Conservation (phyloP, 2,329 filamentous ascomycete genomes). For the Penicillium sp. region DNA sequence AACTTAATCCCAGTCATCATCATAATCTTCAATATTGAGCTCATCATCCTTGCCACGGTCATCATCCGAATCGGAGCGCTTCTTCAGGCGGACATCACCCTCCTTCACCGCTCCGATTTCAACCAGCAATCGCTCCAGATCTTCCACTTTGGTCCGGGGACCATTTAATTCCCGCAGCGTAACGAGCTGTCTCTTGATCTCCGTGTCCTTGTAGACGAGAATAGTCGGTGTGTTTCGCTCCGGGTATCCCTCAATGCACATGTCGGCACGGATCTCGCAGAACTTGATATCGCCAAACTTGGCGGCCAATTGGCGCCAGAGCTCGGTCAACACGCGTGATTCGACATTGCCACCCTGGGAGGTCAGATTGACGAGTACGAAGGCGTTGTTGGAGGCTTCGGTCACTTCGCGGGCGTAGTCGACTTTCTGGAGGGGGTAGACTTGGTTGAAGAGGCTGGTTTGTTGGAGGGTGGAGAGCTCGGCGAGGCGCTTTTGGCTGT, state of each 20-base stretch:
- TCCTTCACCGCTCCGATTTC: conserved; percentile 77
- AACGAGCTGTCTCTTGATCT: conserved; percentile 91
- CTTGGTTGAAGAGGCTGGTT: conserved; percentile 80
- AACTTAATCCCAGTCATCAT: conserved; percentile 61
- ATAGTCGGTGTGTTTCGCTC: conserved; percentile 95
- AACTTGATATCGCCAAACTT: conserved; percentile 97
- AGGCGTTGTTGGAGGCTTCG: conserved; percentile 73
- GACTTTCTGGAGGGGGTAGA: conserved; percentile 92
- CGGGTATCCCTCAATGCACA: conserved; percentile 96
- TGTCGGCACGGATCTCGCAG: conserved; percentile 86
- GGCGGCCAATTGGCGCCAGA: conserved; percentile 80
- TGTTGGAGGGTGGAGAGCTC: conserved; percentile 76
- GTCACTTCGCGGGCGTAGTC: conserved; percentile 92
- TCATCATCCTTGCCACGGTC: conserved; percentile 57
- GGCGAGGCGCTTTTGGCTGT: conserved; percentile 74
- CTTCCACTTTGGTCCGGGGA: conserved; percentile 66
- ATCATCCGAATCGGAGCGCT: conserved; percentile 57
- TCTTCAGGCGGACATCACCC: conserved; percentile 74
- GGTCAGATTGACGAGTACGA: conserved; percentile 76
- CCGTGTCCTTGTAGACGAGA: conserved; percentile 85
- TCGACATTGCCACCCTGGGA: conserved; percentile 80
- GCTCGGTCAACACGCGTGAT: conserved; percentile 76
- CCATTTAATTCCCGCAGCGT: conserved; percentile 80
- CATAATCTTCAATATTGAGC: conserved; percentile 49
- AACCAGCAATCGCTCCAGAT: conserved; percentile 79